phyloP scores from a whole-genome alignment of 805 yeast species.

The Pichia cephalocereana region DNA sequence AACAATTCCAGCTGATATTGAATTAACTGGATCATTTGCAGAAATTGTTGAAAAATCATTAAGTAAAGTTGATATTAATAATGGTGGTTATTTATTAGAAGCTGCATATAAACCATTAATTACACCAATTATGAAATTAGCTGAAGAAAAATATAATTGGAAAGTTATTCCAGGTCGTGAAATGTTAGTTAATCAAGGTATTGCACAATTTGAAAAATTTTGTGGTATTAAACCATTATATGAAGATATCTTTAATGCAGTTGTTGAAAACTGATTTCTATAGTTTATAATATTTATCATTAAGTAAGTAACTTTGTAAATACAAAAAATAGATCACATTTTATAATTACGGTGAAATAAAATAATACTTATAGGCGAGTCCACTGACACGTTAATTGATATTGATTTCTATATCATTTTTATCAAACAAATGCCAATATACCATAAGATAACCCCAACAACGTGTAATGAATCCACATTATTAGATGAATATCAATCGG shows the following conservation, averaged over 20 bases:
- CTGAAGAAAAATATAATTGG: constrained; percentile 58
- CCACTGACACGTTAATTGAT: too few relatives aligned
- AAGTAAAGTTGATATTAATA: constrained; percentile 25
- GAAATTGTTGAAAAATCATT: constrained; percentile 40
- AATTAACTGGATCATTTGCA: constrained; percentile 46
- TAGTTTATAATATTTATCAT: too few relatives aligned
- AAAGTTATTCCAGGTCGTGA: constrained; percentile 83
- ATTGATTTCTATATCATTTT: too few relatives aligned
- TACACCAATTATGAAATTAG: constrained; percentile 80
- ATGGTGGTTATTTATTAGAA: constrained; percentile 60
- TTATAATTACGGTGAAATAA: too few relatives aligned
- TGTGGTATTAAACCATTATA: constrained; percentile 61
- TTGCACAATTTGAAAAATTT: constrained; percentile 75
- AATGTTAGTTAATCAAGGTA: constrained; percentile 90
- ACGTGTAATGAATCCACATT: not conserved
- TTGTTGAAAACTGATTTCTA: constrained; percentile 20
- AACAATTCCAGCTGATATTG: constrained; percentile 77
- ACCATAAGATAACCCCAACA: not conserved
- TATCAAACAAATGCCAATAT: too few relatives aligned
- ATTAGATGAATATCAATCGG: not conserved
- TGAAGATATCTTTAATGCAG: constrained; percentile 52
- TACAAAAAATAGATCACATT: too few relatives aligned
- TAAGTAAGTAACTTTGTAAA: too few relatives aligned
- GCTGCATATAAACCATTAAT: constrained; percentile 90
- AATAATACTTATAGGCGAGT: too few relatives aligned